These are phyloP conservation scores for Botrytis squamosa DNA, from an alignment of 2,329 filamentous ascomycete genomes.

Conservation along the genomic window DNA sequence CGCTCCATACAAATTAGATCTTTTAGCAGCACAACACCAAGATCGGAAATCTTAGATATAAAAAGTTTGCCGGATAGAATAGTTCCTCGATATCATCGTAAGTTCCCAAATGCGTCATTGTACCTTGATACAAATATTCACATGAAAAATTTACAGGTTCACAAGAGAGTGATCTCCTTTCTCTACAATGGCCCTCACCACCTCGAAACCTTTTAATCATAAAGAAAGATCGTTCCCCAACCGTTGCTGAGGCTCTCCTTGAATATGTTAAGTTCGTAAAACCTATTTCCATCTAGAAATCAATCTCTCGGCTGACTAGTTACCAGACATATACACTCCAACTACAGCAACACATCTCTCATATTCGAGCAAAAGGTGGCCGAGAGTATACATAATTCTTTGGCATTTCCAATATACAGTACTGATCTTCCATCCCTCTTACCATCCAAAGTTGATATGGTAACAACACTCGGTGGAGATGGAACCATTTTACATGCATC, in stretches of 20 bases:
- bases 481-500: constrained; percentile 85
- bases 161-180: constrained; percentile 58
- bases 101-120: constrained; percentile 22
- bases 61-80: constrained; percentile 54
- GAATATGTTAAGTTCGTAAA: constrained; percentile 40
- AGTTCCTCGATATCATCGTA: constrained; percentile 63
- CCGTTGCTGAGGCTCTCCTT: constrained; percentile 40
- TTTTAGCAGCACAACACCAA: constrained; percentile 51
- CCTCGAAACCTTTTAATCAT: constrained; percentile 68
- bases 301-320: constrained; percentile 20
- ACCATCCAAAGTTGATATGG: constrained; percentile 80
- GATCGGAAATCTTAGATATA: constrained; percentile 51
- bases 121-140: constrained; percentile 39
- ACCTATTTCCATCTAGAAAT: background rate
- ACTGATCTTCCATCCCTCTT: constrained; percentile 48
- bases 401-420: constrained; percentile 74
- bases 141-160: constrained; percentile 47
- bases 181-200: constrained; percentile 65
- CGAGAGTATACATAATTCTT: constrained; percentile 62
- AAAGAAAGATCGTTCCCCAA: constrained; percentile 59
- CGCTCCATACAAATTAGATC: constrained; percentile 27
- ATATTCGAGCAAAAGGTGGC: constrained; percentile 81
- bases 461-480: constrained; percentile 89
- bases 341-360: constrained; percentile 78
- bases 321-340: constrained; percentile 67